Evolutionary conservation across 2,329 filamentous ascomycete species (phyloP), one percentile per base, ranked within the genome.

Genomic region (Penicillium aurantiogriseum): DNA sequence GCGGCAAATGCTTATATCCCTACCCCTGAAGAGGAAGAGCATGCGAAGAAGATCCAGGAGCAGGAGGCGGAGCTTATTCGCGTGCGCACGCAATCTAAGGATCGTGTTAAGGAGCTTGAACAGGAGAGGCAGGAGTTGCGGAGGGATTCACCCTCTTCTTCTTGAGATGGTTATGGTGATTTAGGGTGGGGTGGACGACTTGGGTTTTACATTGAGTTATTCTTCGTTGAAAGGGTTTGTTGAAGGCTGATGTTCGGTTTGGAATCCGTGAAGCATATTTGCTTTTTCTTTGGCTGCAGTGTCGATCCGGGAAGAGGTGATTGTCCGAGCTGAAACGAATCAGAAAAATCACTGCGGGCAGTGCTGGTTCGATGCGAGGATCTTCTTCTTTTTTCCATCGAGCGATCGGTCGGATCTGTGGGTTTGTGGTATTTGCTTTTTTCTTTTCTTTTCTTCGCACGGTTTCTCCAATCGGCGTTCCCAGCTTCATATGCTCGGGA

Each of bases 1-100:
- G 72, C 64, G 15, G 73, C 73, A 42, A 76, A 76, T 54, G 70
- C 71, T 17, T 74, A 73, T 27, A 69, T 70, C 38, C 69, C 70
- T 19, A 54, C 67, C 0, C 27, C 59, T 3, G 65, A 66, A 51
- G 66, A 66, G 33, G 63, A 67, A 53, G 57, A 65, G 40, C 51
- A 66, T 52, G 65, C 68, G 61, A 54, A 69, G 57, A 66, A 67
- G 69, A 61, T 68, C 58, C 63, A 69, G 43, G 54, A 71, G 67
- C 67, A 74, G 68, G 67, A 74, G 67, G 66, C 73, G 59, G 63
- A 73, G 51, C 61, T 73, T 39, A 61, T 72, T 57, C 68, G 69
- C 8, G 68, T 73, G 51, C 67, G 67, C 49, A 69, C 70, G 4
- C 60, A 64, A 23, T 65, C 65, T 2, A 66, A 62, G 42, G 68